Conservation (phyloP, 106 monocot genomes). For the Iris macrosiphon region DNA sequence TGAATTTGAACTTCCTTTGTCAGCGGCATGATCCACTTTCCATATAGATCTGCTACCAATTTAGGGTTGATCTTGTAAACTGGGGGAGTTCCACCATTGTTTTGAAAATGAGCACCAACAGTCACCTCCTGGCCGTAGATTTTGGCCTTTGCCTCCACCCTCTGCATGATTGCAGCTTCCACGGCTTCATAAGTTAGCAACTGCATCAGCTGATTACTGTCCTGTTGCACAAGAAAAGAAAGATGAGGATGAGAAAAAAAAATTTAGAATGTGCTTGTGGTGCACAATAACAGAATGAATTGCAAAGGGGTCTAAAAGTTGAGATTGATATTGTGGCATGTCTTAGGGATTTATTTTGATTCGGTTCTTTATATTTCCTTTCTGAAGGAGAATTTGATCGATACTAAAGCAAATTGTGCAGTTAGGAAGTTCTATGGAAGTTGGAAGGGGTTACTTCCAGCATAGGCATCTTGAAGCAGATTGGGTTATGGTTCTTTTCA, state of each 20-base stretch:
- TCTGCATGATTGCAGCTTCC: slow-evolving; percentile 46
- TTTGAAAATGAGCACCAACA: background rate
- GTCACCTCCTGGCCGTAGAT: slow-evolving; percentile 59
- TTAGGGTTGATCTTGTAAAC: slow-evolving; percentile 59
- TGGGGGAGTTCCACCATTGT: slow-evolving; percentile 9
- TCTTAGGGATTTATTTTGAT: no score
- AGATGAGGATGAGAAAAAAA: background rate
- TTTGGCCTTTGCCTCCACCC: slow-evolving; percentile 59
- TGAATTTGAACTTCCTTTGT: slow-evolving; percentile 84
- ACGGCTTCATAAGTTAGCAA: slow-evolving; percentile 69
- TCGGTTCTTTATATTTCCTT: no score
- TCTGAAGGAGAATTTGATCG: no score
- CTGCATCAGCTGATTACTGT: slow-evolving; percentile 44
- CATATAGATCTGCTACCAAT: slow-evolving; percentile 67
- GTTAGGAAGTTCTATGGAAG: no score
- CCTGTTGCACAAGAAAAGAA: slow-evolving; percentile 27
- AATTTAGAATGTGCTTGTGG: background rate
- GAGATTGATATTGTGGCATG: no score
- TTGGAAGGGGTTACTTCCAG: no score
- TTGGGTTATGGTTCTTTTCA: no score
- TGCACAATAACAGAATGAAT: no score
- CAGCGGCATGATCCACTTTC: slow-evolving; percentile 85
- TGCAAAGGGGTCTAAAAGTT: no score
- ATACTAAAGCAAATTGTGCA: no score
- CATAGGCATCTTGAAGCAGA: no score